Percentiles rank a stretch among this genome's conserved stretches.
These are phyloP conservation scores for Knufia petricola DNA, from an alignment of 2,329 filamentous ascomycete species.

Conservation along the genomic window DNA sequence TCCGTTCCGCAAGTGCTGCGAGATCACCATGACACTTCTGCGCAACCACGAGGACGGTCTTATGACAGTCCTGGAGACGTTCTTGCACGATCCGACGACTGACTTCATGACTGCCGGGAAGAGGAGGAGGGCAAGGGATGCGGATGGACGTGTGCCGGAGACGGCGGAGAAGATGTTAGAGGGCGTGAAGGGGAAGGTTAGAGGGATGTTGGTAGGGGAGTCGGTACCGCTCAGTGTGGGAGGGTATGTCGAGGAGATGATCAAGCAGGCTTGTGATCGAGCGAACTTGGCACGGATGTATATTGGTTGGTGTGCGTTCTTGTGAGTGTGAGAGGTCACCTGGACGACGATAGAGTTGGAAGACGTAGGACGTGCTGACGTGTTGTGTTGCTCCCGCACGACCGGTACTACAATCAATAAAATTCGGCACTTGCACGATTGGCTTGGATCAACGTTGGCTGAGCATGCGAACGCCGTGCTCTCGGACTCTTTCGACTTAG, in stretches of 20 bases:
- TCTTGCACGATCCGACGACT: conserved; percentile 91
- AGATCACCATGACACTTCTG: conserved; percentile 74
- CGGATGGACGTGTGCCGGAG: conserved; percentile 45
- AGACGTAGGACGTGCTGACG: too few relatives aligned
- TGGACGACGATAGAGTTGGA: too few relatives aligned
- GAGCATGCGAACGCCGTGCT: too few relatives aligned
- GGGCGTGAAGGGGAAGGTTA: conserved; percentile 76
- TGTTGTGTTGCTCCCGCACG: too few relatives aligned
- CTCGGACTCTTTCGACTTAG: too few relatives aligned
- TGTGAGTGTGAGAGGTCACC: conserved; percentile 34
- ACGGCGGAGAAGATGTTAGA: conserved; percentile 76
- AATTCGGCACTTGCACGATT: too few relatives aligned
- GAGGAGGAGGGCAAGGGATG: conserved; percentile 38
- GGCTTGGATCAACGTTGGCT: too few relatives aligned
- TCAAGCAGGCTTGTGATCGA: conserved; percentile 72
- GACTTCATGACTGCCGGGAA: conserved; percentile 68
- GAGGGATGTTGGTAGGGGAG: conserved; percentile 73
- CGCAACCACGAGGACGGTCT: conserved; percentile 90
- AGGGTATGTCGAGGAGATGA: conserved; percentile 92
- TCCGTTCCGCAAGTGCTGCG: conserved; percentile 81
- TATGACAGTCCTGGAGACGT: conserved; percentile 95
- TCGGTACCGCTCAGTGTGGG: conserved; percentile 89
- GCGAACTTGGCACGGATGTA: conserved; percentile 86
- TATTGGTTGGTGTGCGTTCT: conserved; percentile 80
- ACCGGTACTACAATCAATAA: too few relatives aligned